These are phyloP conservation scores for Noccaea caerulescens DNA, from an alignment of 345 rosid species.

Conservation along the genomic window DNA sequence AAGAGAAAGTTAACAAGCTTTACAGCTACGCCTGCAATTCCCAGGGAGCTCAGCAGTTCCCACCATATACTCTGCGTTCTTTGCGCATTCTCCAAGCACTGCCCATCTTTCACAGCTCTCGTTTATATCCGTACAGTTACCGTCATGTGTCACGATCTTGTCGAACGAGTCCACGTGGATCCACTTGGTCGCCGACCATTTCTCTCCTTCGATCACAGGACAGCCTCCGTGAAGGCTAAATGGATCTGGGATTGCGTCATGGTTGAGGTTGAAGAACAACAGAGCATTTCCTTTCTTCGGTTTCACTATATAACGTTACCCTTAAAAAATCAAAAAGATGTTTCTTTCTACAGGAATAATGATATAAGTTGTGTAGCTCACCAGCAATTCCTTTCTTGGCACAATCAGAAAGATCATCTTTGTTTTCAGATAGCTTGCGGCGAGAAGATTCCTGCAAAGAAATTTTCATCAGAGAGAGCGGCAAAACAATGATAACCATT, in stretches of 20 bases:
- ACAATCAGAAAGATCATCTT: slow-evolving; percentile 85
- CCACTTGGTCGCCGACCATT: slow-evolving; percentile 99
- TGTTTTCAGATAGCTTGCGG: slow-evolving; percentile 52
- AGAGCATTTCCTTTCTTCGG: slow-evolving; percentile 87
- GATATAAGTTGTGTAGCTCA: slow-evolving; percentile 30
- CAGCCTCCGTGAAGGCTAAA: slow-evolving; percentile 88
- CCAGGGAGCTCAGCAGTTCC: slow-evolving; percentile 83
- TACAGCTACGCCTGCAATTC: slow-evolving; percentile 84
- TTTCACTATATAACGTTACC: slow-evolving; percentile 58
- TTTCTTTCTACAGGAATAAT: background rate
- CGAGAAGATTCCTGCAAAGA: slow-evolving; percentile 67
- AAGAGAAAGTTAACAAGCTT: slow-evolving; percentile 56
- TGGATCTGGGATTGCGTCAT: slow-evolving; percentile 76
- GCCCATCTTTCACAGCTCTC: slow-evolving; percentile 93
- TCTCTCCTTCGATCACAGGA: slow-evolving; percentile 94
- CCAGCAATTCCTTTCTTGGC: slow-evolving; percentile 94
- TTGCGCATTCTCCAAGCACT: slow-evolving; percentile 85
- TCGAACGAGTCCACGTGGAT: slow-evolving; percentile 90
- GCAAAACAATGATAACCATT: background rate
- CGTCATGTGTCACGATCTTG: slow-evolving; percentile 55
- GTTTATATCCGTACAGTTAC: slow-evolving; percentile 72
- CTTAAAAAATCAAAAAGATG: slow-evolving; percentile 16
- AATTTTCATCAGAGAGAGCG: slow-evolving; percentile 3
- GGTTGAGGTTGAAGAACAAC: slow-evolving; percentile 84
- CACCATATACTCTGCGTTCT: slow-evolving; percentile 83